A percentile compares a stretch with the other conserved stretches of the same genome.
phyloP scores from a whole-genome alignment of 1,284 basidiomycete genomes.

The Apiotrichum akiyoshidainum region DNA sequence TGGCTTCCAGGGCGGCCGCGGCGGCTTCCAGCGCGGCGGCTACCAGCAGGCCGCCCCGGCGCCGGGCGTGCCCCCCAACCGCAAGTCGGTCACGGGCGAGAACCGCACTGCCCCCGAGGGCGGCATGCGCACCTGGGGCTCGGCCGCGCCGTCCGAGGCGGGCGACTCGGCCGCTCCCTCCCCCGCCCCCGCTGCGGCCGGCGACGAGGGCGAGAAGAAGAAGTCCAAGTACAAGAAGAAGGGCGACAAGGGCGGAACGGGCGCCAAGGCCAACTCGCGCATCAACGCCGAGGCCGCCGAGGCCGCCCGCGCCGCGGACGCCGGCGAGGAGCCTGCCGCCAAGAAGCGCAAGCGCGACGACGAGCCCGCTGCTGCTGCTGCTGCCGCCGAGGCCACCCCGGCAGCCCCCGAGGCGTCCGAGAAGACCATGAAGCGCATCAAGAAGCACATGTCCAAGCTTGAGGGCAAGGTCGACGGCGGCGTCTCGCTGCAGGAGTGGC shows the following conservation, averaged over 20 bases:
- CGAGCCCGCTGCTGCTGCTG: slow-evolving; percentile 3
- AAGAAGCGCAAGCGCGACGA: slow-evolving; percentile 43
- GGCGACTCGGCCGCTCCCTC: slow-evolving; percentile 6
- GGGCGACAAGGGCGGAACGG: slow-evolving; percentile 50
- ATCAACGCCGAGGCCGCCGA: slow-evolving; percentile 34
- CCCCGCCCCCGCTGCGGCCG: background rate
- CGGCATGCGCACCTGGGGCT: slow-evolving; percentile 49
- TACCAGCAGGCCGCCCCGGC: background rate
- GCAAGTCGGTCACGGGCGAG: slow-evolving; percentile 24
- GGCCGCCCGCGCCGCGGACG: background rate
- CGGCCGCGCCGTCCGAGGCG: slow-evolving; percentile 25
- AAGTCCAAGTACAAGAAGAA: slow-evolving; percentile 40
- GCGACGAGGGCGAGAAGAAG: slow-evolving; percentile 11
- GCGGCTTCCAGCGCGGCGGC: slow-evolving; percentile 9
- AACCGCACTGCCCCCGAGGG: slow-evolving; percentile 33
- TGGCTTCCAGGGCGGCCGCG: slow-evolving; percentile 9
- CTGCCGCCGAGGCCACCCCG: background rate
- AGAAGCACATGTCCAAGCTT: slow-evolving; percentile 40
- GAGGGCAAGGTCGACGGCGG: slow-evolving; percentile 14
- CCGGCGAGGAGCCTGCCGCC: slow-evolving; percentile 17
- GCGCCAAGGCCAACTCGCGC: slow-evolving; percentile 45
- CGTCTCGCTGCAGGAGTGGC: slow-evolving; percentile 23
- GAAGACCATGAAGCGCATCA: slow-evolving; percentile 41
- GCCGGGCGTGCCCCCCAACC: background rate
- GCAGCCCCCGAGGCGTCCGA: slow-evolving; percentile 12